phyloP scores from a whole-genome alignment of 2,329 filamentous ascomycete species.

The Cladophialophora bantiana region DNA sequence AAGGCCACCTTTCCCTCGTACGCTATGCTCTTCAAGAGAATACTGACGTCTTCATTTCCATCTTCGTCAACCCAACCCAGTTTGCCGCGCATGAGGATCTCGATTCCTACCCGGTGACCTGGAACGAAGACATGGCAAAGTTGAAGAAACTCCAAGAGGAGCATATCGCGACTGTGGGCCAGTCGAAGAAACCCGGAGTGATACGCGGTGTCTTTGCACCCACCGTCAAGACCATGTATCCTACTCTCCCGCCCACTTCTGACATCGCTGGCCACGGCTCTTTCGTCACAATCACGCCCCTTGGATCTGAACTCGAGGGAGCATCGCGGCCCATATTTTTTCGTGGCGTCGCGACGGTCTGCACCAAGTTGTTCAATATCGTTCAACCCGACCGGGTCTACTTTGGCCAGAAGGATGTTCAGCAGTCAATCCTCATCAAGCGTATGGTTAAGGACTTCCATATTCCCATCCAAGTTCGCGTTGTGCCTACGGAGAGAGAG shows the following conservation, averaged over 20 bases:
- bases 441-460: conserved; percentile 89
- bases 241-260: conserved; percentile 75
- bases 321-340: conserved; percentile 91
- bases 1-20: conserved; percentile 85
- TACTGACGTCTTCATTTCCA: conserved; percentile 84
- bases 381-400: conserved; percentile 80
- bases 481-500: conserved; percentile 79
- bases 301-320: conserved; percentile 83
- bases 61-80: conserved; percentile 97
- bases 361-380: conserved; percentile 91
- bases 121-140: conserved; percentile 75
- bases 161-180: conserved; percentile 33
- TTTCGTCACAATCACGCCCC: conserved; percentile 89
- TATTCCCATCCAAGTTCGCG: conserved; percentile 74
- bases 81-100: conserved; percentile 91
- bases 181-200: conserved; percentile 52
- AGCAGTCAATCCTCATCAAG: conserved; percentile 90
- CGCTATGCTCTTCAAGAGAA: conserved; percentile 83
- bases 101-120: conserved; percentile 86
- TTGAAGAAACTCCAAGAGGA: conserved; percentile 63
- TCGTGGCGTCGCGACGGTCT: conserved; percentile 92
- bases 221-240: conserved; percentile 84
- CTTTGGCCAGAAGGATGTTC: conserved; percentile 97
- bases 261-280: conserved; percentile 78
- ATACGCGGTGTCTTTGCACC: conserved; percentile 88